Evolutionary conservation across 2,329 filamentous ascomycete genomes (phyloP).

Genomic region (Cordyceps tenuipes): DNA sequence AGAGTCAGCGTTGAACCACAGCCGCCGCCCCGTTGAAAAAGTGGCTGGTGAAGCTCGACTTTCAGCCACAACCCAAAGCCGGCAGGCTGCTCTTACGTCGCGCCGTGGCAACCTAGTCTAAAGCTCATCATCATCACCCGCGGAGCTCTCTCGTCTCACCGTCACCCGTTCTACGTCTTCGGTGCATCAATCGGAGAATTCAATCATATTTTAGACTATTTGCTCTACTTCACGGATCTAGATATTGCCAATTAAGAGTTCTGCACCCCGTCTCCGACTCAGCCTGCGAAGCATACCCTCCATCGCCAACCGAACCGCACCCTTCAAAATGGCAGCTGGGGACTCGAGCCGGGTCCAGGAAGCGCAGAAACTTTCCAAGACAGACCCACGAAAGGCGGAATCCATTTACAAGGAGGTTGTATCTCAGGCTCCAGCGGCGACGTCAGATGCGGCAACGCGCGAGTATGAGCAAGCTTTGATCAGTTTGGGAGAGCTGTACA

Average conservation of each 20-base stretch:
- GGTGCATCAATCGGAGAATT: background rate
- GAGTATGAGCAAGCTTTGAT: conserved; percentile 89
- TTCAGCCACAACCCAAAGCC: background rate
- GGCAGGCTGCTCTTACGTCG: conserved; percentile 22
- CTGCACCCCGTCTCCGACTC: background rate
- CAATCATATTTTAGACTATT: background rate
- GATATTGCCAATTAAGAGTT: background rate
- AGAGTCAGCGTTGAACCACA: background rate
- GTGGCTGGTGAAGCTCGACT: conserved; percentile 6
- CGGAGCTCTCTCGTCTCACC: background rate
- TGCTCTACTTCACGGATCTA: background rate
- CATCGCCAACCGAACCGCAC: background rate
- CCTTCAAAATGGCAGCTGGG: conserved; percentile 43
- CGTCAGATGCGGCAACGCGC: conserved; percentile 73
- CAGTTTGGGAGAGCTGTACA: conserved; percentile 84
- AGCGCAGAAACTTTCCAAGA: conserved; percentile 75
- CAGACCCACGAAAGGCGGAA: conserved; percentile 77
- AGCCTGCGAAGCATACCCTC: background rate
- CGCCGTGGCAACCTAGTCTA: conserved; percentile 28
- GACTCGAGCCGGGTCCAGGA: conserved; percentile 68
- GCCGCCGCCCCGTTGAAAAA: background rate
- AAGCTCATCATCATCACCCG: conserved; percentile 11
- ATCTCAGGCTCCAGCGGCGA: conserved; percentile 73
- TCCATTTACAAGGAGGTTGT: conserved; percentile 84
- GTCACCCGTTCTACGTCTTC: background rate